Evolutionary conservation across 2,329 filamentous ascomycete genomes (phyloP), one percentile per base, ranked within the genome.

Genomic region (Cephalotrichum gorgonifer): DNA sequence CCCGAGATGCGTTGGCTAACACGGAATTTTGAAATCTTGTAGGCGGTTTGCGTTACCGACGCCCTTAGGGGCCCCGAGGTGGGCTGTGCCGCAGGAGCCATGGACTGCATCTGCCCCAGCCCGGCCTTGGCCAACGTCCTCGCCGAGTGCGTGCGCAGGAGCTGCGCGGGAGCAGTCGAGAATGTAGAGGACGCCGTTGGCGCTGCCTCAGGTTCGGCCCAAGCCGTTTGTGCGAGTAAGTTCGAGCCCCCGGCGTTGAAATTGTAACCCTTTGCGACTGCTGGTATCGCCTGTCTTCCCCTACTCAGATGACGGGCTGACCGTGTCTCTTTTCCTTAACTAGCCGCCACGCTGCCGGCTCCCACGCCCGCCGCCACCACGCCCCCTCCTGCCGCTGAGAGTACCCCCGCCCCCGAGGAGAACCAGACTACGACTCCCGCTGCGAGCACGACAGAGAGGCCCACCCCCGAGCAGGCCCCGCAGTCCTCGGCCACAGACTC

Each of bases 71-170:
- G 8, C 9, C 12, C 14, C 4, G 22, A 43, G 28, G 17, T 47
- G 22, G 45, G 45, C 20, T 47, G 45, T 22, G 31, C 27, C 15
- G 60, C 60, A 30, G 54, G 57, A 39, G 56, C 64, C 26, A 57
- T 57, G 20, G 55, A 58, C 15, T 75, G 72, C 52, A 60, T 74
- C 15, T 75, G 72, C 53, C 55, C 52, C 26, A 63, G 64, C 11
- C 48, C 58, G 1, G 56, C 56, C 20, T 69, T 68, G 48, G 43
- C 56, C 26, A 56, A 56, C 49, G 67, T 65, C n/a, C 61, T 73
- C 43, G 56, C 59, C 22, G 69, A 72, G 44, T 74, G 71, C 50
- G 62, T 67, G 30, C 57, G 55, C 42, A 49, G 57, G 23, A 56
- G 58, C 12, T 66, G 64, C 20, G 53, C 64, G 15, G 53, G 54